These are phyloP conservation scores for Dryas alaskensis DNA, from an alignment of 306 rosid genomes.

Conservation along the genomic window DNA sequence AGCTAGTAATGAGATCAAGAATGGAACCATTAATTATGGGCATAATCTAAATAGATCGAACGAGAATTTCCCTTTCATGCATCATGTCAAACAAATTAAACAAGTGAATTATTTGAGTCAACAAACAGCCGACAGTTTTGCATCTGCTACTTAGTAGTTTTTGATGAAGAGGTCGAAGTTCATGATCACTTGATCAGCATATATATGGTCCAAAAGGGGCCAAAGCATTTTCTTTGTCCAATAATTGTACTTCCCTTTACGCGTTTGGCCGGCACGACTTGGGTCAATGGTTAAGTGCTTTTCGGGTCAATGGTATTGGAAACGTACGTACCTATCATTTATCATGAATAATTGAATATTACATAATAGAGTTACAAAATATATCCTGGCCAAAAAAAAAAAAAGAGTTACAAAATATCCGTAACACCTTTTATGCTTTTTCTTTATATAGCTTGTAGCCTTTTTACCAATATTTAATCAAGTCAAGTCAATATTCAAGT, in stretches of 20 bases:
- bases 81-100: neutral
- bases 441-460: neutral
- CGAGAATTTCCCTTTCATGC: neutral
- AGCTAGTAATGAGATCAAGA: neutral
- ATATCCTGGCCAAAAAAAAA: no score
- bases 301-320: conserved; percentile 27
- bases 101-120: neutral
- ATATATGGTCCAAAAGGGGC: neutral
- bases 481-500: neutral
- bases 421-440: neutral
- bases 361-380: neutral
- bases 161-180: neutral
- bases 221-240: neutral
- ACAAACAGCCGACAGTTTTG: neutral
- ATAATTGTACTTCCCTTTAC: neutral
- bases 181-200: neutral
- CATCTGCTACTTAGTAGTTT: neutral
- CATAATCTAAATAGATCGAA: neutral
- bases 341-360: neutral
- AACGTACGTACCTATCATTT: neutral
- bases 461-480: neutral
- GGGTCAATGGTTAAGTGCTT: neutral
- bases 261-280: neutral
- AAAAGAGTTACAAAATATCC: no score
- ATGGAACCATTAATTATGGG: neutral